phyloP scores from a whole-genome alignment of 2,329 filamentous ascomycete genomes.

The Aureobasidium mangrovei region DNA sequence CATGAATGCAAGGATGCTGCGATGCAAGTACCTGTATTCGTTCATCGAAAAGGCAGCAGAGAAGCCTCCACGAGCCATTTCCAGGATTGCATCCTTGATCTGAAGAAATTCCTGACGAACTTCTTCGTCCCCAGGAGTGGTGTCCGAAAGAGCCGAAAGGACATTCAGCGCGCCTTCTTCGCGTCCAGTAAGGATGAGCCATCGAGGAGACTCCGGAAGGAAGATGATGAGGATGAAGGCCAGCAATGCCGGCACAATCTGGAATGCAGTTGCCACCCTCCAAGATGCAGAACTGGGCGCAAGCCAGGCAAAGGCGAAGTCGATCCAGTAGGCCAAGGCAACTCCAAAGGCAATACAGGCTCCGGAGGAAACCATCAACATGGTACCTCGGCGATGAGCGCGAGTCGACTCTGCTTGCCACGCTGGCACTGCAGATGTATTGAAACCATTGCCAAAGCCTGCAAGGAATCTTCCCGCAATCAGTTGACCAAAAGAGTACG shows the following conservation, averaged over 20 bases:
- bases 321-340: constrained; percentile 35
- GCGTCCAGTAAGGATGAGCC: constrained; percentile 27
- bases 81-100: constrained; percentile 31
- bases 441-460: constrained; percentile 37
- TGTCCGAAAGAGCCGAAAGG: constrained; percentile 28
- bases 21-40: constrained; percentile 36
- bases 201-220: constrained; percentile 28
- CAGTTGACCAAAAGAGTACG: constrained; percentile 38
- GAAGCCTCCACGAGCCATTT: constrained; percentile 26
- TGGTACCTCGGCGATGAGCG: constrained; percentile 36
- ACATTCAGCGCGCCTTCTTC: constrained; percentile 28
- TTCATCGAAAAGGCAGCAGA: constrained; percentile 28
- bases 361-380: constrained; percentile 41
- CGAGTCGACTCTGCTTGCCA: constrained; percentile 42
- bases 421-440: constrained; percentile 34
- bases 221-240: constrained; percentile 18
- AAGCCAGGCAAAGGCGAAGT: constrained; percentile 25
- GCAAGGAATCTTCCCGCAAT: constrained; percentile 44
- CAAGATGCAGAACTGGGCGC: constrained; percentile 24
- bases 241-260: constrained; percentile 23
- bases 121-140: constrained; percentile 27
- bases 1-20: constrained; percentile 34
- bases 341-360: constrained; percentile 38
- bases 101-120: constrained; percentile 20
- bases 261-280: constrained; percentile 25